A percentile compares a stretch with the other conserved stretches of the same genome.
Conservation (phyloP, 1,139 yeast species). For the Kodamaea sp. region DNA sequence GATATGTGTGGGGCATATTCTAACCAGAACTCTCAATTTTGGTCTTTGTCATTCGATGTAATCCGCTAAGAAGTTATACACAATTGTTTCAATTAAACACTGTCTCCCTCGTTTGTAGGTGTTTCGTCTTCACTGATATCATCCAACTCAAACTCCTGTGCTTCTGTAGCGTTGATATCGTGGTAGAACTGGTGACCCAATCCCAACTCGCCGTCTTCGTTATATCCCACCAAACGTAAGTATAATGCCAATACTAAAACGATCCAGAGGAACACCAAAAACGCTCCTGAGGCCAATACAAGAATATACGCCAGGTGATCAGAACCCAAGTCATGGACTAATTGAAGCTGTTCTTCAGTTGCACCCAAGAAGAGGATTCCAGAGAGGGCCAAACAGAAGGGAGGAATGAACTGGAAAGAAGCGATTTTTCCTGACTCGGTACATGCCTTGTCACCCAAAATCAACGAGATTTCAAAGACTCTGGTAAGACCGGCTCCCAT, state of each 20-base stretch:
- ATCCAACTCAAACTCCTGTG: constrained; percentile 37
- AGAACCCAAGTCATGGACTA: constrained; percentile 73
- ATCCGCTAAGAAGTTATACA: no score
- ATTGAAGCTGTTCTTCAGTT: constrained; percentile 77
- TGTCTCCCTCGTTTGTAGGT: no score
- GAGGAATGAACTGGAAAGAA: constrained; percentile 82
- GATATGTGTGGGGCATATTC: no score
- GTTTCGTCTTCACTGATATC: constrained; percentile 26
- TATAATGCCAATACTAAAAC: constrained; percentile 58
- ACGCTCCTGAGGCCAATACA: constrained; percentile 73
- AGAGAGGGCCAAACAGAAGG: constrained; percentile 73
- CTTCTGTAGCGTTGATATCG: constrained; percentile 12
- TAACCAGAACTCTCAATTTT: no score
- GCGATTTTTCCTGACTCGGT: constrained; percentile 49
- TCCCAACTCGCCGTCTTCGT: constrained; percentile 36
- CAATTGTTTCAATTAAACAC: no score
- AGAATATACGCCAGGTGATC: constrained; percentile 84
- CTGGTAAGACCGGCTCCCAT: constrained; percentile 77
- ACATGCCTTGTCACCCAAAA: constrained; percentile 57
- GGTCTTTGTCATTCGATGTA: no score
- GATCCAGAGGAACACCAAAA: constrained; percentile 68
- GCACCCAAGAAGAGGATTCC: constrained; percentile 91
- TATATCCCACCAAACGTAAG: constrained; percentile 50
- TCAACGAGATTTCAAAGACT: constrained; percentile 73
- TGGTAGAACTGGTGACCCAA: constrained; percentile 1